phyloP scores from a whole-genome alignment of 352 stramenopile species.

The Thalassiosira sp. region DNA sequence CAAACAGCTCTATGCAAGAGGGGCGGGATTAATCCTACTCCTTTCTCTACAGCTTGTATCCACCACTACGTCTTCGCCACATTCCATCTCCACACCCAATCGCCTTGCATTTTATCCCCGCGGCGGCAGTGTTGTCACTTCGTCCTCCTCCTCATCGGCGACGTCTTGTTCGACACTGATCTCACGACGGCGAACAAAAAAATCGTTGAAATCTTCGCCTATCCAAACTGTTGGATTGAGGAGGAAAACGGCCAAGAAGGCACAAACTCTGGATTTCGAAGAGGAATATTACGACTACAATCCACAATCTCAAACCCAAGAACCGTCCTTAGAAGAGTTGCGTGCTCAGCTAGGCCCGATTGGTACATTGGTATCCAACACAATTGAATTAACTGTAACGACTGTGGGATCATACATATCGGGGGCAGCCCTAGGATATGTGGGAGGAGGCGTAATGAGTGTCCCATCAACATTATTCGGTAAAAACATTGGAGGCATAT shows the following conservation, averaged over 20 bases:
- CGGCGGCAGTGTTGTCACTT: too few species aligned
- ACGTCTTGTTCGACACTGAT: slow-evolving; percentile 3
- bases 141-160: slow-evolving; percentile 2
- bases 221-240: slow-evolving; percentile 8
- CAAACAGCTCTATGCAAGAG: too few species aligned
- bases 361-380: slow-evolving; percentile 33
- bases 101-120: slow-evolving; percentile 16
- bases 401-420: slow-evolving; percentile 43
- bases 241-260: neutral
- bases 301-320: neutral
- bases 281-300: slow-evolving; percentile 15
- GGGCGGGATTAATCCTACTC: too few species aligned
- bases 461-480: slow-evolving; percentile 36
- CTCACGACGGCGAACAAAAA: slow-evolving; percentile 1
- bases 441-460: slow-evolving; percentile 24
- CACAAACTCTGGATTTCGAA: slow-evolving; percentile 3
- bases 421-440: slow-evolving; percentile 36
- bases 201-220: neutral
- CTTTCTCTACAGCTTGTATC: neutral
- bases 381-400: slow-evolving; percentile 48
- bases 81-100: neutral
- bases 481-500: slow-evolving; percentile 2
- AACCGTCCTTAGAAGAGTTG: slow-evolving; percentile 46
- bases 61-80: neutral
- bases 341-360: slow-evolving; percentile 38